phyloP scores from a whole-genome alignment of 768 basidiomycete genomes.

The Phylloporus scabripes region DNA sequence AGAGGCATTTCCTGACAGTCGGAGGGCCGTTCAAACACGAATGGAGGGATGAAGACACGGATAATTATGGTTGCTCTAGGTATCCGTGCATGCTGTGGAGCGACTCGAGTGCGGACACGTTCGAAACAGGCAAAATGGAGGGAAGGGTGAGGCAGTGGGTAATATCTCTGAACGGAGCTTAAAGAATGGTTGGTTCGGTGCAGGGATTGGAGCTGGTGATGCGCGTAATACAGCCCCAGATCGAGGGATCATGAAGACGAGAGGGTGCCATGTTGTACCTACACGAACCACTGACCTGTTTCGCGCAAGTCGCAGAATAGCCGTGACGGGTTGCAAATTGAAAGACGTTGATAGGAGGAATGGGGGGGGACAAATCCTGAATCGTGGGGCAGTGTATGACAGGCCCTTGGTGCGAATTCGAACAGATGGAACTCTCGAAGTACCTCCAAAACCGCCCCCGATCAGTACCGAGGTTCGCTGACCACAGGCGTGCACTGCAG shows the following conservation, averaged over 20 bases:
- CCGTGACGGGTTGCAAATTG: conserved; percentile 6
- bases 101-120: conserved; percentile 9
- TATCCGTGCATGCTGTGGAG: conserved; percentile 7
- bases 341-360: no score
- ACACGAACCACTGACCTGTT: conserved; percentile 2
- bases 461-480: conserved; percentile 20
- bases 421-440: conserved; percentile 15
- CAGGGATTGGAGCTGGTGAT: conserved; percentile 7
- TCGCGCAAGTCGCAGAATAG: conserved; percentile 16
- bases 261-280: conserved; percentile 6
- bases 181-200: conserved; percentile 12
- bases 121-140: conserved; percentile 14
- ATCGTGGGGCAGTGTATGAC: conserved; percentile 21
- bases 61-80: conserved; percentile 7
- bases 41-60: conserved; percentile 5
- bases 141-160: conserved; percentile 19
- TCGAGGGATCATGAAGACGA: conserved; percentile 7
- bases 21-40: conserved; percentile 3
- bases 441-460: conserved; percentile 19
- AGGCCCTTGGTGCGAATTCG: conserved; percentile 16
- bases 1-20: not conserved
- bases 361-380: conserved; percentile 1
- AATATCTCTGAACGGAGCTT: conserved; percentile 24
- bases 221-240: conserved; percentile 5
- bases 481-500: conserved; percentile 27